These are phyloP conservation scores for Chrysanthemum makinoi DNA, from an alignment of 129 eudicot species.

Conservation along the genomic window DNA sequence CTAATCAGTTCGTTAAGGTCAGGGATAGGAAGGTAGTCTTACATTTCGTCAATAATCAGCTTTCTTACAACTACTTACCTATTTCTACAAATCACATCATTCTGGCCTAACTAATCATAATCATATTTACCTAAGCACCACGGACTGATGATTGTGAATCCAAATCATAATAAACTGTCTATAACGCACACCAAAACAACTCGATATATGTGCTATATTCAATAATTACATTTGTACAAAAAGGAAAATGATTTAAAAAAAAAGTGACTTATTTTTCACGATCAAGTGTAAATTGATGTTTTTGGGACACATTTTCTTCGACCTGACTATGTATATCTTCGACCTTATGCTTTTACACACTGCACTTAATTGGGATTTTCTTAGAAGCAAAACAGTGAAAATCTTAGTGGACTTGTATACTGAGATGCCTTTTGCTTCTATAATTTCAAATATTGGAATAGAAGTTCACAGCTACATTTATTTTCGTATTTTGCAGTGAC, in stretches of 20 bases:
- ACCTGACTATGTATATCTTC: too few species aligned
- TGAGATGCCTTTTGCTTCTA: too few species aligned
- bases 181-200: too few species aligned
- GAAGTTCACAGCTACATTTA: too few species aligned
- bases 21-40: neutral
- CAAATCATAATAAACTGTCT: neutral
- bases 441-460: too few species aligned
- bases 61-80: conserved; percentile 1
- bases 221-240: neutral
- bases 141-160: neutral
- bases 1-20: neutral
- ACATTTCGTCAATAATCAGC: neutral
- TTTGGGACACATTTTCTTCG: too few species aligned
- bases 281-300: too few species aligned
- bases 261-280: neutral
- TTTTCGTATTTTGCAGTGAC: too few species aligned
- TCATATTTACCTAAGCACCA: neutral
- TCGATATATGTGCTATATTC: neutral
- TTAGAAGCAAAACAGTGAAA: too few species aligned
- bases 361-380: too few species aligned
- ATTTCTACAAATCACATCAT: neutral
- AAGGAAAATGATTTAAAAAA: neutral
- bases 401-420: too few species aligned
- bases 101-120: neutral
- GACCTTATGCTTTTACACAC: too few species aligned